A percentile compares a stretch with the other conserved stretches of the same genome.
Evolutionary conservation across 352 stramenopile species (phyloP).

Genomic region (Pilasporangium apinafurcum): DNA sequence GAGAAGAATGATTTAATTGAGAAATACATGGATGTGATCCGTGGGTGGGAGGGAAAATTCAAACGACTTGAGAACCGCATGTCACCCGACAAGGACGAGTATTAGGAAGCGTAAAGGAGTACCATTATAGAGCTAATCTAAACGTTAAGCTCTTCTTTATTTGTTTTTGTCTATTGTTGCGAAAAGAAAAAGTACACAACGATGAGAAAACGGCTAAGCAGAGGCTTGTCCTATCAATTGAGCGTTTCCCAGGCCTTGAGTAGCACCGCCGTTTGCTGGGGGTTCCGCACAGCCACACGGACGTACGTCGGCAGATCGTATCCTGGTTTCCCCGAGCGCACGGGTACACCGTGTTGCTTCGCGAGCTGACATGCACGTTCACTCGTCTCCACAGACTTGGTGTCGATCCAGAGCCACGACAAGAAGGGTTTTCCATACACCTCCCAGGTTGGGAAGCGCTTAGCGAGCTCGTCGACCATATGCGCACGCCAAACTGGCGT

Average conservation of each 20-base stretch:
- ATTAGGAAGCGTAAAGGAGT: neutral
- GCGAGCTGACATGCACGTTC: conserved; percentile 62
- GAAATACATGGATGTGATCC: conserved; percentile 80
- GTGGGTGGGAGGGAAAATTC: conserved; percentile 82
- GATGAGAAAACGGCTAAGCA: neutral
- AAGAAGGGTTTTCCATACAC: conserved; percentile 66
- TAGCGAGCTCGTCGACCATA: conserved; percentile 37
- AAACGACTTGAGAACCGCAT: conserved; percentile 68
- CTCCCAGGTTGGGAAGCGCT: conserved; percentile 65
- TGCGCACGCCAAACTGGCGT: conserved; percentile 74
- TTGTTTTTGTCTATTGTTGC: neutral
- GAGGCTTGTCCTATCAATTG: conserved; percentile 16
- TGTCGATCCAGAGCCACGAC: conserved; percentile 89
- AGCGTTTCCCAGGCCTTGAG: conserved; percentile 71
- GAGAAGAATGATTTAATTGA: conserved; percentile 86
- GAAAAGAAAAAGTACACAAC: neutral
- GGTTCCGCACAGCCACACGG: conserved; percentile 75
- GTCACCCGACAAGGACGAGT: conserved; percentile 20
- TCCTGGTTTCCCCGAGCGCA: conserved; percentile 80
- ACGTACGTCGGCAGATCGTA: conserved; percentile 86
- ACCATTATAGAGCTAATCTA: neutral
- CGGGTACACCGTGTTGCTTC: conserved; percentile 79
- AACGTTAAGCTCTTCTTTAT: neutral
- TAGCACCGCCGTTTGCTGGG: conserved; percentile 61
- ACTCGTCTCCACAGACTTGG: conserved; percentile 44